Evolutionary conservation across 192 early-diverging fungal genomes (phyloP).

Genomic region (Podila clonocystis): DNA sequence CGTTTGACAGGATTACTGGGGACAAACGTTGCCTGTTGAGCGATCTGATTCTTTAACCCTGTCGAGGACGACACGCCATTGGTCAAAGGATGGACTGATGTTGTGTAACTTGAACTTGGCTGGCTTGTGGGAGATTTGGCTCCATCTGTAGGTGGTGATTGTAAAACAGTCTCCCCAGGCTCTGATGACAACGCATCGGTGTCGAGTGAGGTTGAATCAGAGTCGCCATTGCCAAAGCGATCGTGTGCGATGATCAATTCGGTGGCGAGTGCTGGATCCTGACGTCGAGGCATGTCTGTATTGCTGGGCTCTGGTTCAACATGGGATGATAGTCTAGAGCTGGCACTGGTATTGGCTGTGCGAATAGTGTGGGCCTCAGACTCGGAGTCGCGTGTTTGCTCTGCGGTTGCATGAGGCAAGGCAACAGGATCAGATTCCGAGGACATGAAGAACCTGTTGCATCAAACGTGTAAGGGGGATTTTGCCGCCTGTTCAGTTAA

Average conservation of each 20-base stretch:
- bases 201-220: too few species aligned
- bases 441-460: slow-evolving; percentile 33
- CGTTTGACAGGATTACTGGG: slow-evolving; percentile 10
- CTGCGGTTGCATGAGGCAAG: slow-evolving; percentile 12
- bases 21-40: background rate
- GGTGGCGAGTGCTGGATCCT: slow-evolving; percentile 3
- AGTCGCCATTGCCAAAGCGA: background rate
- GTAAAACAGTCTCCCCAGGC: too few species aligned
- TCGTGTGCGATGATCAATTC: background rate
- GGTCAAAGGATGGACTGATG: background rate
- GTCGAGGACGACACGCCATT: slow-evolving; percentile 3
- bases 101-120: too few species aligned
- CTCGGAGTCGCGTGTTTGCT: slow-evolving; percentile 4
- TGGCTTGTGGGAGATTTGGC: too few species aligned
- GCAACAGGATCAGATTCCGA: slow-evolving; percentile 29
- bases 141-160: too few species aligned
- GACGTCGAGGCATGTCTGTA: background rate
- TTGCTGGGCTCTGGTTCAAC: background rate
- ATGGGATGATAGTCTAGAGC: too few species aligned
- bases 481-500: background rate
- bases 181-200: too few species aligned
- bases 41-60: slow-evolving; percentile 12
- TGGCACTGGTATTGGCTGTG: background rate
- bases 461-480: background rate
- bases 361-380: background rate